A percentile compares a stretch with the other conserved stretches of the same genome.
phyloP scores from a whole-genome alignment of 306 rosid species.

The Lathyrus tuberosus region DNA sequence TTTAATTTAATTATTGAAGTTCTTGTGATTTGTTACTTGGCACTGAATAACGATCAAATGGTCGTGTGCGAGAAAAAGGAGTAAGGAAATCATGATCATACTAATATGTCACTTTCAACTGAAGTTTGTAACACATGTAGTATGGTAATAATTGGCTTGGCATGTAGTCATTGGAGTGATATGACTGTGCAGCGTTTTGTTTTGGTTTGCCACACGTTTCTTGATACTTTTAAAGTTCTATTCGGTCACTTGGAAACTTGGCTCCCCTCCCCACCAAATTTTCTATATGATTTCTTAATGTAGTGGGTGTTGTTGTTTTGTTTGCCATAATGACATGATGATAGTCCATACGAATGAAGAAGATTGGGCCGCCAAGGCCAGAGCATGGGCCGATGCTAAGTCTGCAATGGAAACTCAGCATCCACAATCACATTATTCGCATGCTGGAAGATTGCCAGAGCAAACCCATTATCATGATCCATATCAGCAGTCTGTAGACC shows the following conservation, averaged over 20 bases:
- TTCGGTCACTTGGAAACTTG: constrained; percentile 16
- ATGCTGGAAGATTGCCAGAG: constrained; percentile 68
- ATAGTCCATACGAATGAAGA: constrained; percentile 65
- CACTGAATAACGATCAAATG: constrained; percentile 29
- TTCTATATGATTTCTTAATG: constrained; percentile 26
- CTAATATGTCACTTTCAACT: constrained; percentile 20
- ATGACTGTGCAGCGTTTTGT: background rate
- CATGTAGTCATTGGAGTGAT: constrained; percentile 16
- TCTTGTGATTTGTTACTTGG: constrained; percentile 10
- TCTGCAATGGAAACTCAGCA: constrained; percentile 75
- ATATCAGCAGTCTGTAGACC: constrained; percentile 60
- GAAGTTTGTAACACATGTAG: constrained; percentile 12
- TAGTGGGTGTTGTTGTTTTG: constrained; percentile 9
- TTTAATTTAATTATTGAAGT: constrained; percentile 18
- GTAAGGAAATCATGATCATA: constrained; percentile 12
- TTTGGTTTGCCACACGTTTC: constrained; percentile 31
- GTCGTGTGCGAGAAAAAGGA: background rate
- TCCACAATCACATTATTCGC: constrained; percentile 65
- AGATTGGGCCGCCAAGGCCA: constrained; percentile 97
- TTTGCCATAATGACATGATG: constrained; percentile 27
- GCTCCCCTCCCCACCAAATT: background rate
- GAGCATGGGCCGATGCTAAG: constrained; percentile 98
- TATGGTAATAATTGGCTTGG: constrained; percentile 23
- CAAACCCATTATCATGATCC: constrained; percentile 76
- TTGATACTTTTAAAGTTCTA: constrained; percentile 22